A percentile compares a stretch with the other conserved stretches of the same genome.
Evolutionary conservation across 202 grass and related monocot genomes (phyloP).

Genomic region (Elaeis oleifera): DNA sequence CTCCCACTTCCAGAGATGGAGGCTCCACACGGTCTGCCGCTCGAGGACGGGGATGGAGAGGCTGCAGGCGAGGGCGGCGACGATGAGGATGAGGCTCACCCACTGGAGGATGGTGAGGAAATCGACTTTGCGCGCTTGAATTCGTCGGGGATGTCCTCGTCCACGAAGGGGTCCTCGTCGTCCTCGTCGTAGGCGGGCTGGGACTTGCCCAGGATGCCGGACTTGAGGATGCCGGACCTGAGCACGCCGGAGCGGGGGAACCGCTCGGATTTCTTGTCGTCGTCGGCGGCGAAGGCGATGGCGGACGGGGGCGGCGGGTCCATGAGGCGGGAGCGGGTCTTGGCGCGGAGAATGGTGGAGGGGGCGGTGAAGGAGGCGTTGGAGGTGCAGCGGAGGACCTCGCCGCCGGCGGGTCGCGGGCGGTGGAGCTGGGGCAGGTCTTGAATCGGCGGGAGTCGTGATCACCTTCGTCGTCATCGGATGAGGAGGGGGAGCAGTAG

Average conservation of each 20-base stretch:
- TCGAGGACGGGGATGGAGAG: slow-evolving; percentile 29
- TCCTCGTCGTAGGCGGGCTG: slow-evolving; percentile 43
- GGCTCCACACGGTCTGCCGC: slow-evolving; percentile 25
- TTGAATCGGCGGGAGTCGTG: background rate
- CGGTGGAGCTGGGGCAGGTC: slow-evolving; percentile 11
- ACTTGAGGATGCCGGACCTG: slow-evolving; percentile 33
- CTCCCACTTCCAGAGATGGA: slow-evolving; percentile 86
- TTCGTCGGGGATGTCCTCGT: slow-evolving; percentile 65
- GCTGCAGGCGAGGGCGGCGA: slow-evolving; percentile 58
- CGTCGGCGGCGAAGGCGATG: background rate
- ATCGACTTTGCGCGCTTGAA: slow-evolving; percentile 51
- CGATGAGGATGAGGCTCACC: slow-evolving; percentile 53
- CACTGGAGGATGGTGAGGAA: slow-evolving; percentile 59
- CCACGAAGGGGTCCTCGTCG: slow-evolving; percentile 63
- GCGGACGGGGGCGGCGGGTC: slow-evolving; percentile 48
- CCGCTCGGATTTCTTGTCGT: slow-evolving; percentile 26
- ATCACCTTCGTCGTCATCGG: background rate
- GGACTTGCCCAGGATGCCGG: slow-evolving; percentile 35
- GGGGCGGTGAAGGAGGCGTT: slow-evolving; percentile 14
- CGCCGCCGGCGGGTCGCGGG: slow-evolving; percentile 3
- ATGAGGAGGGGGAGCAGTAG: background rate
- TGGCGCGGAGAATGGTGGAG: slow-evolving; percentile 35
- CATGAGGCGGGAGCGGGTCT: slow-evolving; percentile 64
- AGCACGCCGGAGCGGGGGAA: slow-evolving; percentile 26
- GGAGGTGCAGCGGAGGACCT: slow-evolving; percentile 57